phyloP scores from a whole-genome alignment of 805 yeast species.

The Groenewaldozyma tartarivorans region DNA sequence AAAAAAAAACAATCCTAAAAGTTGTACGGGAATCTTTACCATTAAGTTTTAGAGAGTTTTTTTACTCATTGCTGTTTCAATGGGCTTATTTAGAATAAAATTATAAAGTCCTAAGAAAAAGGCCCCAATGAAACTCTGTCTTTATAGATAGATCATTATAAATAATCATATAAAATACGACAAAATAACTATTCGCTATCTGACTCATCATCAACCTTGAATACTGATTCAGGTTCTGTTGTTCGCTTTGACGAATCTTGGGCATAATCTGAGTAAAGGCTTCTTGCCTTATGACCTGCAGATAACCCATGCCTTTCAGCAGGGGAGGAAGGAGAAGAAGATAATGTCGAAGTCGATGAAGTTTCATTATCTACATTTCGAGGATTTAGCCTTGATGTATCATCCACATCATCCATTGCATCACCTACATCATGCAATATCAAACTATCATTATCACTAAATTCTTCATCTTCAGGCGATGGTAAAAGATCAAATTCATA shows the following conservation, averaged over 20 bases:
- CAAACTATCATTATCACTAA: slow-evolving; percentile 5
- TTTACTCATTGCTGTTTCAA: too few species aligned
- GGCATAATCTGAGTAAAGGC: slow-evolving; percentile 8
- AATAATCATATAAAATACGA: too few species aligned
- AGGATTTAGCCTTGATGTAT: neutral
- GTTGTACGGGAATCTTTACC: too few species aligned
- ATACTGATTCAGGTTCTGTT: slow-evolving; percentile 7
- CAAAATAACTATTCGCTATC: too few species aligned
- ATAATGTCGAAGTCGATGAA: neutral
- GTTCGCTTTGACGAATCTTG: neutral
- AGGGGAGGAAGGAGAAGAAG: slow-evolving; percentile 1
- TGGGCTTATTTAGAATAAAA: too few species aligned
- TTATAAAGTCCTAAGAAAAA: too few species aligned
- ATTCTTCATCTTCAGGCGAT: slow-evolving; percentile 12
- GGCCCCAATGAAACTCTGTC: too few species aligned
- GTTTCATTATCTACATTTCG: neutral
- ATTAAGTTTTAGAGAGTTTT: too few species aligned
- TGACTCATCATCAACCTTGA: slow-evolving; percentile 10
- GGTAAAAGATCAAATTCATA: slow-evolving; percentile 21
- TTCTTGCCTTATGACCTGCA: slow-evolving; percentile 10
- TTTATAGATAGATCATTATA: too few species aligned
- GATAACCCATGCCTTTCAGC: too few species aligned
- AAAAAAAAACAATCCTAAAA: too few species aligned
- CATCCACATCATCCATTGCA: slow-evolving; percentile 2
- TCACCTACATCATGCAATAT: slow-evolving; percentile 4